Conservation (phyloP, 2,329 filamentous ascomycete genomes). For the Phyllachora maydis region DNA sequence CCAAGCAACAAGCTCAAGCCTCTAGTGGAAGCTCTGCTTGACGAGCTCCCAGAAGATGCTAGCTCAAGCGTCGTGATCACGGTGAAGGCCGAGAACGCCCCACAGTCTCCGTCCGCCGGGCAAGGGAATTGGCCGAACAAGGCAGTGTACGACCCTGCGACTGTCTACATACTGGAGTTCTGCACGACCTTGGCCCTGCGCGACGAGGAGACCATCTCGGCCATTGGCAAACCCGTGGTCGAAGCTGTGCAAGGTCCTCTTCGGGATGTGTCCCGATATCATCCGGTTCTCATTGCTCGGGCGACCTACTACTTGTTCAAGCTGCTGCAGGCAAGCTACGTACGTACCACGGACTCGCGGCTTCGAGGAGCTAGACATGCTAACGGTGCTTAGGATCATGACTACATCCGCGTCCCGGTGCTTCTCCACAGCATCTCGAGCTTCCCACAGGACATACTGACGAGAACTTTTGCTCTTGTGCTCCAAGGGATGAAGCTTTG, state of each 20-base stretch:
- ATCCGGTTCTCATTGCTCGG: constrained; percentile 67
- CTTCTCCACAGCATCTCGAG: constrained; percentile 81
- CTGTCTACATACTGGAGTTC: constrained; percentile 82
- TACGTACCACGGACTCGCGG: constrained; percentile 28
- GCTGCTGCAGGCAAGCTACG: constrained; percentile 67
- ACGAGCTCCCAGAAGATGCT: constrained; percentile 70
- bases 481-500: constrained; percentile 64
- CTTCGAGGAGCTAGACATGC: constrained; percentile 11
- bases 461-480: constrained; percentile 54
- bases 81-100: constrained; percentile 68
- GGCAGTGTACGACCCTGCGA: constrained; percentile 61
- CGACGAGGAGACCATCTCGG: constrained; percentile 49
- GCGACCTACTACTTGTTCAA: constrained; percentile 73
- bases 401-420: constrained; percentile 81
- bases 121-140: constrained; percentile 29
- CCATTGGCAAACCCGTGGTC: constrained; percentile 60
- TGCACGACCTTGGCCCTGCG: constrained; percentile 65
- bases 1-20: constrained; percentile 13
- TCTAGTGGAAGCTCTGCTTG: constrained; percentile 53
- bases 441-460: constrained; percentile 58
- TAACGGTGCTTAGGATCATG: constrained; percentile 41
- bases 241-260: constrained; percentile 65
- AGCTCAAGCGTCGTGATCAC: constrained; percentile 63
- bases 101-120: constrained; percentile 36
- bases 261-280: constrained; percentile 57